Base-by-base conservation (phyloP, 2,329 filamentous ascomycete species). In the Alternaria postmessia region DNA sequence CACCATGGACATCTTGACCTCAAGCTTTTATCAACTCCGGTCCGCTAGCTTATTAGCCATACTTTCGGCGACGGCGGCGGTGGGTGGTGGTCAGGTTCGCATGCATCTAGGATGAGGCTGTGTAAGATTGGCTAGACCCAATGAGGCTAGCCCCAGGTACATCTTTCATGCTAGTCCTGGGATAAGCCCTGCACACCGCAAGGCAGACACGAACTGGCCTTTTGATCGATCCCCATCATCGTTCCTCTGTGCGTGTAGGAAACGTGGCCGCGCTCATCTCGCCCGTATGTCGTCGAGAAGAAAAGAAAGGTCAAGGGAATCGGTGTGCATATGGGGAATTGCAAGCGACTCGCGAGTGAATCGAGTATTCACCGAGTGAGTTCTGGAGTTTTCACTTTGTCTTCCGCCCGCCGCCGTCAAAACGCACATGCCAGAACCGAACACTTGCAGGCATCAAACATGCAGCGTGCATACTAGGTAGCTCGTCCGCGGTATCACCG, bases 191-290 rank as follows among this genome's bases (percentile, higher is more conserved):
- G 52, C 42, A 38, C 4, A 2, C 30, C 3, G 7, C 32, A 54
- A 54, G 52, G 30, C 52, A 54, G 52, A 48, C 52, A 43, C 2
- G 18, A 36, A 46, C 6, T 30, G 43, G 18, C n/a, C 36, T 48
- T 2, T 26, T 26, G 22, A 24, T 24, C 5, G 5, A 24, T 24
- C 51, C 18, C 22, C 2, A 18, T n/a, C n/a, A 39, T 18, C 7
- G 24, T 26, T 26, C 24, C 24, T 26, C 24, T 26, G 7, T 7
- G 24, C 24, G 2, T 24, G 22, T 24, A 0, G 7, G 6, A 26
- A 26, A 26, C 2, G 24, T 26, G 24, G 24, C 24, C 24, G 2
- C 6, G 24, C 24, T 22, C 22, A 22, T 22, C 22, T 22, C 22
- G 22, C 22, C 22, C 22, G 22, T 22, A 22, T 22, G 22, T 22